Conservation (phyloP, 176 grass and related monocot species). For the Aegilops tauschii region DNA sequence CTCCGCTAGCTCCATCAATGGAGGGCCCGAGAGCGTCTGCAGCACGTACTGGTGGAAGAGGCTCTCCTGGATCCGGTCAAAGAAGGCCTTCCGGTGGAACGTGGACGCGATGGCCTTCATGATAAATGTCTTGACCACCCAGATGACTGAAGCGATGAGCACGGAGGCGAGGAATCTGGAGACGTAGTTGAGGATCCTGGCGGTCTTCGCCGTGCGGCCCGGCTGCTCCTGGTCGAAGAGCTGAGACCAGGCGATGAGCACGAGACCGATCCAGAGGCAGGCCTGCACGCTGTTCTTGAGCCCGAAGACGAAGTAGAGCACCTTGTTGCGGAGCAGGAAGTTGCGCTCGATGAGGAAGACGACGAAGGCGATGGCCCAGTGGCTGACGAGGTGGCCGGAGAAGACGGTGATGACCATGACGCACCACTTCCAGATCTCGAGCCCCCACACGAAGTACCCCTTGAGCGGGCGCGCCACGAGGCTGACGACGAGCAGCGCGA, state of each 20-base stretch:
- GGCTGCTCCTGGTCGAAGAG: constrained; percentile 50
- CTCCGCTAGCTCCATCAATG: constrained; percentile 81
- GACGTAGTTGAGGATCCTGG: constrained; percentile 59
- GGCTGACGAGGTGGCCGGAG: constrained; percentile 76
- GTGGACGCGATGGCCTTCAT: constrained; percentile 91
- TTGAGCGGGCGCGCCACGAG: constrained; percentile 45
- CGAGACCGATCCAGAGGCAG: constrained; percentile 70
- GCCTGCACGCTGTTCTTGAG: constrained; percentile 76
- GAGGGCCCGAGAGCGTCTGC: constrained; percentile 72
- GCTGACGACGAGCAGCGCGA: constrained; percentile 66
- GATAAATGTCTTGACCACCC: constrained; percentile 74
- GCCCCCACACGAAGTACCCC: constrained; percentile 47
- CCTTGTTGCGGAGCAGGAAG: constrained; percentile 88
- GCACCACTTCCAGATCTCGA: constrained; percentile 97
- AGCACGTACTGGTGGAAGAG: constrained; percentile 92
- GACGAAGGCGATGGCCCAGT: constrained; percentile 52
- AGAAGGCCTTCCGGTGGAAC: constrained; percentile 88
- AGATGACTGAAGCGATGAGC: constrained; percentile 62
- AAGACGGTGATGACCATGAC: constrained; percentile 74
- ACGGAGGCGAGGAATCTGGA: constrained; percentile 59
- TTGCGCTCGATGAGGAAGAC: constrained; percentile 90
- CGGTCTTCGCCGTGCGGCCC: constrained; percentile 35
- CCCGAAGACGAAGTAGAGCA: constrained; percentile 93
- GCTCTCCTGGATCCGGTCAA: constrained; percentile 94
- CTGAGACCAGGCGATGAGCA: constrained; percentile 72